phyloP scores from a whole-genome alignment of 768 basidiomycete genomes.

The Kwoniella europaea region DNA sequence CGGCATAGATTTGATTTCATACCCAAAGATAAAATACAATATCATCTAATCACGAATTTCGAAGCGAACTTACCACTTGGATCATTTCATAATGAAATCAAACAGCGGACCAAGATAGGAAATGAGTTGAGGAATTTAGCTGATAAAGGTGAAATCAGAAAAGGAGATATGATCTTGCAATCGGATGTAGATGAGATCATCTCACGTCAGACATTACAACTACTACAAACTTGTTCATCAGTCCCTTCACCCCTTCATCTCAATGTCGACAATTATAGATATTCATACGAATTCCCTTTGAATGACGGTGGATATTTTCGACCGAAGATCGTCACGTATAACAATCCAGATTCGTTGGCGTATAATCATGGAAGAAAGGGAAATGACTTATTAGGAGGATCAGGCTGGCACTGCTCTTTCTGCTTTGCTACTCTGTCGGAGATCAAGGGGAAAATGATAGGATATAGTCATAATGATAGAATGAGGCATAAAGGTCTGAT shows the following conservation, averaged over 20 bases:
- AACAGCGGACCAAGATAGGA: conserved; percentile 17
- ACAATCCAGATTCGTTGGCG: conserved; percentile 1
- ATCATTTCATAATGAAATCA: conserved; percentile 35
- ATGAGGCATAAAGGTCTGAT: conserved; percentile 24
- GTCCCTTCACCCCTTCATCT: conserved; percentile 30
- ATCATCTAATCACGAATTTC: conserved; percentile 22
- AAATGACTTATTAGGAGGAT: conserved; percentile 26
- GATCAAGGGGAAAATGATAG: conserved; percentile 41
- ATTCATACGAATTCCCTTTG: conserved; percentile 31
- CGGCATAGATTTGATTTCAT: conserved; percentile 27
- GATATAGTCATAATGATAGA: conserved; percentile 47
- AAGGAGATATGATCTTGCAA: conserved; percentile 28
- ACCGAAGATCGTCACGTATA: conserved; percentile 21
- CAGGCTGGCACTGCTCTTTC: conserved; percentile 45
- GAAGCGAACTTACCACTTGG: conserved; percentile 18
- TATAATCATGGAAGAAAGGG: conserved; percentile 29
- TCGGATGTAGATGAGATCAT: conserved; percentile 40
- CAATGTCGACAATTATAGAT: conserved; percentile 37
- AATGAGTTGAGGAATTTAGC: conserved; percentile 12
- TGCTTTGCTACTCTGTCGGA: conserved; percentile 38
- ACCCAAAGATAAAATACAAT: conserved; percentile 19
- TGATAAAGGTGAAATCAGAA: conserved; percentile 2
- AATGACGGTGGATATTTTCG: conserved; percentile 31
- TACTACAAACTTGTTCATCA: conserved; percentile 26
- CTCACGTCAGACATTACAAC: conserved; percentile 27